Base-by-base conservation (phyloP, 345 rosid species). In the Erucastrum elatum region DNA sequence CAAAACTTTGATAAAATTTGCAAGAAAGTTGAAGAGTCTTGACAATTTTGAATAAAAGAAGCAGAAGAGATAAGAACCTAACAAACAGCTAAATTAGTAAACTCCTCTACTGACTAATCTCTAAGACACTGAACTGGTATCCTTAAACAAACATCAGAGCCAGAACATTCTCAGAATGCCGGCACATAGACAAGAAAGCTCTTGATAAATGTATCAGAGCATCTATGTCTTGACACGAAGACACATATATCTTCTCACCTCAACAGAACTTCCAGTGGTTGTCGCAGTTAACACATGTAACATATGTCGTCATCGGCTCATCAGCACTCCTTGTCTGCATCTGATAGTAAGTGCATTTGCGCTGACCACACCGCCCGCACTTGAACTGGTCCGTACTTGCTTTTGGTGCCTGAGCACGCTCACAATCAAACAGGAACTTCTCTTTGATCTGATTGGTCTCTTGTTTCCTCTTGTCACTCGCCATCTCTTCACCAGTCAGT, bases 271-370 rank as follows among this genome's bases (percentile, higher is more conserved):
- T 95, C 97, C 98, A 93, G 67, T 66, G 98, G 60, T 93, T 86
- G 84, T 85, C 83, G 86, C 99, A 95, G 89, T 86, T 87, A 21
- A 87, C 93, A 75, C 98, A 93, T 1, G 98, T 95, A 15, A 95
- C 99, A 51, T 88, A 95, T 16, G 99, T 95, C 8, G 99, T 93
- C 98, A 95, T 95, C 16, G 99, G 99, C 84, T 95, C 99, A 84
- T 95, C 99, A 3, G 99, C 98, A 87, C 98, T 95, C 89, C 98
- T 91, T 2, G 99, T 91, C 82, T 95, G 99, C 99, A 95, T 86
- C 83, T 95, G 99, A 87, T 91, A 80, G 81, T 91, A 93, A 13
- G 99, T 91, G 79, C 87, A 82, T 79, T 95, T 87, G 13, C 96
- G 87, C 84, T 95, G 94, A 29, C 90, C 87, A 74, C 99, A 95